Evolutionary conservation across 108 stramenopile genomes (phyloP).

Genomic region (Ochromonas danica): DNA sequence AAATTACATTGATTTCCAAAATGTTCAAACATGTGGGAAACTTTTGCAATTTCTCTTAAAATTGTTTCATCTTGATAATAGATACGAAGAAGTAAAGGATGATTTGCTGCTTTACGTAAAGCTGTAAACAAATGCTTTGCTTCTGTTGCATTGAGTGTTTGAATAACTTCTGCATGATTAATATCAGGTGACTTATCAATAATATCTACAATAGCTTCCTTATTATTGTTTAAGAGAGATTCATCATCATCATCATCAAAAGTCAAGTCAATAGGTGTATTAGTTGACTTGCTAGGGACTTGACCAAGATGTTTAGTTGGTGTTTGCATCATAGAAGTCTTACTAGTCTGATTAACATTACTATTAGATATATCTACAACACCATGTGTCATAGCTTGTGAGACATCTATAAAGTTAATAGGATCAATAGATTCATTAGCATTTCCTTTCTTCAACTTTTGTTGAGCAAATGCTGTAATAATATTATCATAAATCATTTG

Average conservation of each 20-base stretch:
- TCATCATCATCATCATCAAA: not conserved
- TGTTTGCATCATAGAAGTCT: not conserved
- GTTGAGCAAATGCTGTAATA: not conserved
- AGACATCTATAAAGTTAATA: not conserved
- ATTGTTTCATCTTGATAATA: constrained; percentile 50
- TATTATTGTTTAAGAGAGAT: not conserved
- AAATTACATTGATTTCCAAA: constrained; percentile 72
- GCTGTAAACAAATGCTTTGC: constrained; percentile 80
- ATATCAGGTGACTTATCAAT: not conserved
- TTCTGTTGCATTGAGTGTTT: constrained; percentile 25
- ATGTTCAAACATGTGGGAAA: constrained; percentile 61
- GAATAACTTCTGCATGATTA: not conserved
- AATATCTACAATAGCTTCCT: not conserved
- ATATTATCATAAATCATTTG: constrained; percentile 29
- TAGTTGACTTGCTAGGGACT: not conserved
- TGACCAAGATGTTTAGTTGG: not conserved
- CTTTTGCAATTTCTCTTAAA: constrained; percentile 57
- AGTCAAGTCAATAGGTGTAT: not conserved
- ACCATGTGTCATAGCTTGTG: too few relatives aligned
- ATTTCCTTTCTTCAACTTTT: not conserved
- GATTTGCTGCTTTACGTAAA: constrained; percentile 92
- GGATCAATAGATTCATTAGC: not conserved
- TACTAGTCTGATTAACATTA: not conserved
- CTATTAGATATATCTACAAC: too few relatives aligned
- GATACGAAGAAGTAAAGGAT: constrained; percentile 79